Evolutionary conservation across 192 early-diverging fungal genomes (phyloP), one percentile per base, ranked within the genome.

Genomic region (Umbelopsis sp.): DNA sequence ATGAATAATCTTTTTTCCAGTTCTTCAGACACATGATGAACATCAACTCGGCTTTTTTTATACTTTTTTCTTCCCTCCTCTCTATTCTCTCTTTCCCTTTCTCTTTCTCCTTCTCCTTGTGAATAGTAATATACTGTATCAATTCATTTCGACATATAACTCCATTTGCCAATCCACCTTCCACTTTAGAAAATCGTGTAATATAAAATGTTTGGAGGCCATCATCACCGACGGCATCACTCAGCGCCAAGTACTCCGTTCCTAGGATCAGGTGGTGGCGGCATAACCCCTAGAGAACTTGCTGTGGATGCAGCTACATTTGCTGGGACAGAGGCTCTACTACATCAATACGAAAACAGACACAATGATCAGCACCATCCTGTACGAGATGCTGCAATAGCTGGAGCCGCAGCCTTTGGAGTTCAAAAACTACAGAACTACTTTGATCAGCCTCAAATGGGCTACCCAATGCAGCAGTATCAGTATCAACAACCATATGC

Each of bases 271-370:
- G 16, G 20, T 1, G 26, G 29, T 22, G 52, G 52, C 17, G 16
- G 31, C 34, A 20, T 62, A 20, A 62, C 26, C 17, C 56, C 56
- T 62, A 26, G 56, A 17, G 56, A 62, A 14, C 29, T 62, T 34
- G 56, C 56, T 32, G 56, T 71, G 2, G 51, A 71, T 25, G 70
- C 70, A 26, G 70, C 70, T 25, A 38, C 70, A 44, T 71, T 71
- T 62, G 52, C 54, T 59, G 70, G 70, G 45, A 29, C 70, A 24
- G 70, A 71, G 25, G 53, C 52, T 26, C 16, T 71, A 0, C n/a
- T 71, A 2, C 49, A 71, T 38, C 51, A 36, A 36, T 52, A 70
- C 68, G 68, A 70, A 52, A 50, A 70, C 34, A 45, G 49, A 36
- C 68, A 70, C 34, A 47, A 50, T 38, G 47, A 52, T 21, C 26